Conservation (phyloP, 768 basidiomycete species). For the Steccherinum ochraceum region DNA sequence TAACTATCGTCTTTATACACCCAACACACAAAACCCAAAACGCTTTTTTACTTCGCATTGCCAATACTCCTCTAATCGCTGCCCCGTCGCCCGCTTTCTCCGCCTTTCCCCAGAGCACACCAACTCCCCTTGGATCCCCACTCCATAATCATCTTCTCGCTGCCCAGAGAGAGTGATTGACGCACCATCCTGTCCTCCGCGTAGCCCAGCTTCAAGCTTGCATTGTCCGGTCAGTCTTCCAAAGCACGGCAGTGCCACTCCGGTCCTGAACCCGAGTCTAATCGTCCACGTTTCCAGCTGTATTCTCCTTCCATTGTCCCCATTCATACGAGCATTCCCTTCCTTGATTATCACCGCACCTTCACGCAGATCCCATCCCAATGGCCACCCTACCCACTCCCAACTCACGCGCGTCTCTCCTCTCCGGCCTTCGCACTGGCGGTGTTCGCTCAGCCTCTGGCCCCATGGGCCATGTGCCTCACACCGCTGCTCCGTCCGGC, state of each 20-base stretch:
- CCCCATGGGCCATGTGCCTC: slow-evolving; percentile 39
- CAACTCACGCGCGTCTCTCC: slow-evolving; percentile 73
- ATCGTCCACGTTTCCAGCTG: slow-evolving; percentile 18
- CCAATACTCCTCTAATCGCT: slow-evolving; percentile 22
- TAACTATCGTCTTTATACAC: slow-evolving; percentile 25
- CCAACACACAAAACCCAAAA: slow-evolving; percentile 11
- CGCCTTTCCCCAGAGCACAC: slow-evolving; percentile 7
- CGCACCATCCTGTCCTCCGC: slow-evolving; percentile 12
- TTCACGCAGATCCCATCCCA: slow-evolving; percentile 14
- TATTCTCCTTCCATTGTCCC: slow-evolving; percentile 24
- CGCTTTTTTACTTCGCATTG: slow-evolving; percentile 10
- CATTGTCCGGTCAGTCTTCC: not conserved
- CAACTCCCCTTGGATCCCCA: slow-evolving; percentile 4
- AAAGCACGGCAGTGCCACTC: not conserved
- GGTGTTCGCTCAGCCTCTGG: slow-evolving; percentile 75
- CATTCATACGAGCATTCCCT: slow-evolving; percentile 14
- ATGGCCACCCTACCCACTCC: slow-evolving; percentile 39
- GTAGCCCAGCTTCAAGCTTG: slow-evolving; percentile 4
- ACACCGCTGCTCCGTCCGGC: slow-evolving; percentile 59
- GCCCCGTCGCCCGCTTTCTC: slow-evolving; percentile 16
- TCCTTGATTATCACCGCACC: slow-evolving; percentile 12
- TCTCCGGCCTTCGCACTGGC: slow-evolving; percentile 84
- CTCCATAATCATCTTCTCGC: slow-evolving; percentile 11
- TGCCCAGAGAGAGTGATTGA: slow-evolving; percentile 20
- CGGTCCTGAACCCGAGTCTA: not conserved